These are phyloP conservation scores for Komagataella phaffii DNA, from an alignment of 805 yeast genomes.

Conservation along the genomic window DNA sequence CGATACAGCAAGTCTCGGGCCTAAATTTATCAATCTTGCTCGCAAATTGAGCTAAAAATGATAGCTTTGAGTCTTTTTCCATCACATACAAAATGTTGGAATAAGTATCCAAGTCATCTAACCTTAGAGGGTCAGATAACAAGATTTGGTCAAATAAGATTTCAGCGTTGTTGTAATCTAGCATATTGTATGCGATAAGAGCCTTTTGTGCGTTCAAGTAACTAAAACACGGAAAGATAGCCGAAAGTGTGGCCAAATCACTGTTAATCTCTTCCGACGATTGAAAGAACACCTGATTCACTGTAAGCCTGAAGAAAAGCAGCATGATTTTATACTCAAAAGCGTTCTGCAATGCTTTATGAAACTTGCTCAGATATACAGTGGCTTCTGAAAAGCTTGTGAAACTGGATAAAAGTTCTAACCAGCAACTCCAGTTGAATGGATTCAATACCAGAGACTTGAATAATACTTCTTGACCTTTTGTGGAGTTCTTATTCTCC, in stretches of 20 bases:
- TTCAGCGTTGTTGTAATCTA: conserved; percentile 77
- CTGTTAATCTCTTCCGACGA: conserved; percentile 37
- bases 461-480: conserved; percentile 50
- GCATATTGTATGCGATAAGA: conserved; percentile 64
- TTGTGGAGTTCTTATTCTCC: conserved; percentile 42
- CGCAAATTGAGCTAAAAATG: conserved; percentile 79
- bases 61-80: conserved; percentile 76
- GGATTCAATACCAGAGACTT: conserved; percentile 59
- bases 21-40: conserved; percentile 73
- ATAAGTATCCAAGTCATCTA: conserved; percentile 86
- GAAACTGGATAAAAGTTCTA: conserved; percentile 55
- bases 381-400: conserved; percentile 48
- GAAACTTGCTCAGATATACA: conserved; percentile 21
- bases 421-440: conserved; percentile 91
- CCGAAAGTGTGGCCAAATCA: conserved; percentile 32
- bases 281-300: conserved; percentile 72
- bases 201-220: conserved; percentile 77
- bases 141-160: conserved; percentile 63
- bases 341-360: conserved; percentile 18
- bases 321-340: conserved; percentile 16
- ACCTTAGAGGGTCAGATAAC: conserved; percentile 63
- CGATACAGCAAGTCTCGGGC: conserved; percentile 88
- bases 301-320: conserved; percentile 46
- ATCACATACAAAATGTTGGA: conserved; percentile 92
- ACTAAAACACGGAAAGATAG: conserved; percentile 57